Base-by-base conservation (phyloP, 139 green algal species). In the Pycnococcus provasolii region DNA sequence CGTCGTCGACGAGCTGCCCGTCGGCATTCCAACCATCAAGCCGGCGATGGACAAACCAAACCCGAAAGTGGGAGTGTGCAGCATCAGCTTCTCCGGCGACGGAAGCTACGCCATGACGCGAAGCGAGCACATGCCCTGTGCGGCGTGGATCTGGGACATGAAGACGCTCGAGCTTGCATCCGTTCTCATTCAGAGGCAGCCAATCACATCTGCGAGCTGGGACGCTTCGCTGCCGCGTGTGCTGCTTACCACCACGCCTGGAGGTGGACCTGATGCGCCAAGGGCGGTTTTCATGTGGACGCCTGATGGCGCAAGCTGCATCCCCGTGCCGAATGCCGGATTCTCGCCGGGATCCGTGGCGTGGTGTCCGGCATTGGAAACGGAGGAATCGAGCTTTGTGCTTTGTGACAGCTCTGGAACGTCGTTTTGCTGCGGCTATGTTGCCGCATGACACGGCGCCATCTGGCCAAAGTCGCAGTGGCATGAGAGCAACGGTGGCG, bases 131-230 rank as follows among this genome's bases (percentile, higher is more conserved):
- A 80, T 81, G 80, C 71, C 80, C 1, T 53, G 42, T 4, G 70
- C 66, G 3, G 70, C 87, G 55, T 95, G 88, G 88, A 61, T 95
- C 8, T 95, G 88, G 88, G 80, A 90, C 66, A 73, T 86, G 37
- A 47, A 11, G 3, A 63, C 55, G 39, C 77, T 90, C 48, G 73
- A 81, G 60, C 77, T 95, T 45, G 68, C 71, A 0, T 63, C 83
- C 3, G 70, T 94, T 62, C 76, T 95, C 53, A 13, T 85, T 59
- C 88, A 94, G 53, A 42, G 53, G 9, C 47, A 70, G 4, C 43
- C 66, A 0, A 71, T 95, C 2, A 64, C 61, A 2, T 63, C 62
- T 9, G 39, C 82, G 2, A 52, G 61, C 4, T 95, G 88, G 88
- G 67, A 69, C 7, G 41, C 67, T 4, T 47, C n/a, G 15, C 41